Evolutionary conservation across 176 grass and related monocot genomes (phyloP), one percentile per base, ranked within the genome.

Genomic region (Poa pratensis): DNA sequence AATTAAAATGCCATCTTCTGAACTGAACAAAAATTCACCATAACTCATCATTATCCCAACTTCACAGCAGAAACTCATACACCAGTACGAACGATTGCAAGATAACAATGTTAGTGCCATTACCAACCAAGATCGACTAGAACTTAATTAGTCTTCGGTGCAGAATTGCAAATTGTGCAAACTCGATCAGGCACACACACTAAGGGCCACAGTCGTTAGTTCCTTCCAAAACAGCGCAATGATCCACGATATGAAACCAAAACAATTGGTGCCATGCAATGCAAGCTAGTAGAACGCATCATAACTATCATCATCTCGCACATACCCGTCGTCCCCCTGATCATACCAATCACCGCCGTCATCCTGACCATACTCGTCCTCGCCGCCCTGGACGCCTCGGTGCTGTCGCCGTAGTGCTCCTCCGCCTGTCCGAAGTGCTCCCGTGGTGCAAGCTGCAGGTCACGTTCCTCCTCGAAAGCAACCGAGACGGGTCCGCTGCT

Each of bases 221-320:
- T 69, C 19, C 67, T 49, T 35, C 55, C 54, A 63, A 48, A 65
- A 76, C 9, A 22, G 16, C 23, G 24, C 54, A 22, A 37, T 10
- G 69, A 73, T 48, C 42, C 5, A 48, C 22, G 6, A 19, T 75
- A 52, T 52, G 72, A 32, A 51, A 85, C 32, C 74, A 85, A 40
- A 78, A 63, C 73, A 85, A 52, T 10, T 39, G 65, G 7, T 35
- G 32, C 32, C 30, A 68, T 9, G 65, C 17, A 37, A 68, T 65
- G 32, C 15, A 37, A 37, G 32, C 46, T 75, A 67, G 73, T 19
- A 85, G 49, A 85, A 85, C 34, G 64, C 83, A 19, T 69, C 62
- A 6, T 27, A 28, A 11, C 19, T 48, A 22, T 66, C 59, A 11
- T 27, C 46, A 2, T 77, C 73, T 49, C 20, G 67, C 71, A 63